phyloP scores from a whole-genome alignment of 1,139 yeast species.

The Blastobotrys buckinghamii region DNA sequence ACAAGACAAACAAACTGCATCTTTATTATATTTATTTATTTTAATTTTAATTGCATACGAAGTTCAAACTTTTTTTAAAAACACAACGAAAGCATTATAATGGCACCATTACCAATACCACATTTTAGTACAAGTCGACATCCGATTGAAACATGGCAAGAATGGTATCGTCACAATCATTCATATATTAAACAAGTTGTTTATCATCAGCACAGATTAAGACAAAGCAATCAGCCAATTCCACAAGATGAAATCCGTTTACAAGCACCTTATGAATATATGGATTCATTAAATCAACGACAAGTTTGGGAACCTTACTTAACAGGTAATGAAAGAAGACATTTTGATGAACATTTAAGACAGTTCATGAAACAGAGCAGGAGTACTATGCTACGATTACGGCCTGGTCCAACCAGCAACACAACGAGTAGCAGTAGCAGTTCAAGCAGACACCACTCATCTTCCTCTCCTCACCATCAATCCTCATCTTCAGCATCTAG shows the following conservation, averaged over 20 bases:
- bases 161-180: conserved; percentile 29
- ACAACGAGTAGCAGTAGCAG: not conserved
- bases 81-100: not conserved
- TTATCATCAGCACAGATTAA: conserved; percentile 5
- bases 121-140: conserved; percentile 27
- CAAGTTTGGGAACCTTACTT: conserved; percentile 32
- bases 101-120: conserved; percentile 16
- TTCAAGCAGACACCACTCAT: not conserved
- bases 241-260: conserved; percentile 20
- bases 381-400: conserved; percentile 25
- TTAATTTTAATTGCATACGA: no score
- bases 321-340: conserved; percentile 30
- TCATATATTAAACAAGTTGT: conserved; percentile 15
- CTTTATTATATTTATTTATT: no score
- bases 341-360: conserved; percentile 29
- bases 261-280: conserved; percentile 30
- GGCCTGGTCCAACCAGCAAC: conserved; percentile 25
- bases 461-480: conserved; percentile 1
- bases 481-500: conserved; percentile 3
- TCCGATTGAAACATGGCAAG: conserved; percentile 33
- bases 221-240: conserved; percentile 3
- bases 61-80: no score
- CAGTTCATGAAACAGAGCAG: conserved; percentile 28
- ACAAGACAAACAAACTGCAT: no score
- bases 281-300: conserved; percentile 30